Percentiles rank a stretch among this genome's conserved stretches.
Conservation (phyloP, 345 rosid genomes). For the Barbarea vulgaris region DNA sequence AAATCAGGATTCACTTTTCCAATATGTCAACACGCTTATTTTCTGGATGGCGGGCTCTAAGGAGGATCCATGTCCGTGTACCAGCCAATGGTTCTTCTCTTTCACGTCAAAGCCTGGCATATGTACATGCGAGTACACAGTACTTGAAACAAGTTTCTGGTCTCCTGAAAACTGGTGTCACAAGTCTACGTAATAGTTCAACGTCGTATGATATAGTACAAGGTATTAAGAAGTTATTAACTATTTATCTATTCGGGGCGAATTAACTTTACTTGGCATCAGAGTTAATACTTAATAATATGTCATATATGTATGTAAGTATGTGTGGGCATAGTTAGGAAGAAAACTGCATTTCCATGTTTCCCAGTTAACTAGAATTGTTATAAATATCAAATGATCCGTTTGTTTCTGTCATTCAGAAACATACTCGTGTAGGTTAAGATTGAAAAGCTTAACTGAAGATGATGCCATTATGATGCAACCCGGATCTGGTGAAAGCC, state of each 20-base stretch:
- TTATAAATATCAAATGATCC: constrained; percentile 3
- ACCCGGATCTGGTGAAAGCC: constrained; percentile 94
- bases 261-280: background rate
- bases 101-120: constrained; percentile 88
- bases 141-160: constrained; percentile 96
- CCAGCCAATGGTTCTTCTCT: constrained; percentile 80
- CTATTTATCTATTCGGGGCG: constrained; percentile 8
- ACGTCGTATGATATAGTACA: constrained; percentile 85
- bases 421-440: constrained; percentile 69
- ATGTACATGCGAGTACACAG: constrained; percentile 88
- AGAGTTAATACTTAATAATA: background rate
- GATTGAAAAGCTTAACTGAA: constrained; percentile 83
- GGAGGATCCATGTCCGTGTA: constrained; percentile 59
- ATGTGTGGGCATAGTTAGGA: constrained; percentile 9
- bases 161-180: constrained; percentile 84
- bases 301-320: background rate
- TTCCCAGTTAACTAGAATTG: background rate
- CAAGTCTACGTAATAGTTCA: constrained; percentile 88
- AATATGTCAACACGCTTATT: constrained; percentile 57
- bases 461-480: constrained; percentile 82
- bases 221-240: constrained; percentile 50
- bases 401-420: constrained; percentile 50
- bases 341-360: background rate
- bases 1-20: constrained; percentile 63
- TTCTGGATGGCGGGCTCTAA: constrained; percentile 76